These are phyloP conservation scores for Lobosporangium transversale DNA, from an alignment of 192 early-diverging fungal species.

Conservation along the genomic window DNA sequence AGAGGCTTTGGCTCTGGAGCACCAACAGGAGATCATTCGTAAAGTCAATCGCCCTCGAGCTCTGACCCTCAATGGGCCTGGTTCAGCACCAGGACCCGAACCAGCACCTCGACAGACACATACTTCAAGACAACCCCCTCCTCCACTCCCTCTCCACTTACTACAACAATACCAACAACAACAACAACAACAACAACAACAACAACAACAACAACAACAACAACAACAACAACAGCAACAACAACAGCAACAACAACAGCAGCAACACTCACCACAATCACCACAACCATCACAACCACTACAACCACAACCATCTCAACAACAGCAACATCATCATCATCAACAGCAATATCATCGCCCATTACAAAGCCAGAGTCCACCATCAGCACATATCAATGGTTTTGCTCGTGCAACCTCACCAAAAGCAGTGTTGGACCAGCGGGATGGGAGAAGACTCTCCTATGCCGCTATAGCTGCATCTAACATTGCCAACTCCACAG, in stretches of 20 bases:
- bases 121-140: neutral
- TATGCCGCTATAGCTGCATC: constrained; percentile 17
- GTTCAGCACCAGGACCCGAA: neutral
- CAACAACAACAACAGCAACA: constrained; percentile 8
- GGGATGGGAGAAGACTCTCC: neutral
- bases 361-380: neutral
- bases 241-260: neutral
- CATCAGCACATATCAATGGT: too few species aligned
- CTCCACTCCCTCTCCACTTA: neutral
- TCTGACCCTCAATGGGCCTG: neutral
- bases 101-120: too few species aligned
- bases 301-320: neutral
- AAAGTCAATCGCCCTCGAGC: neutral
- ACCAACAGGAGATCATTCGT: neutral
- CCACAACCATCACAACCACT: neutral
- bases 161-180: too few species aligned
- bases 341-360: neutral
- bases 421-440: neutral
- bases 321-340: neutral
- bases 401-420: neutral
- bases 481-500: constrained; percentile 3
- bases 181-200: constrained; percentile 15
- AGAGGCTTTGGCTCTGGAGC: neutral
- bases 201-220: constrained; percentile 9
- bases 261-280: neutral